Percentiles rank a stretch among this genome's conserved stretches.
Evolutionary conservation across 129 eudicot species (phyloP).

Genomic region (Solidago caesia): DNA sequence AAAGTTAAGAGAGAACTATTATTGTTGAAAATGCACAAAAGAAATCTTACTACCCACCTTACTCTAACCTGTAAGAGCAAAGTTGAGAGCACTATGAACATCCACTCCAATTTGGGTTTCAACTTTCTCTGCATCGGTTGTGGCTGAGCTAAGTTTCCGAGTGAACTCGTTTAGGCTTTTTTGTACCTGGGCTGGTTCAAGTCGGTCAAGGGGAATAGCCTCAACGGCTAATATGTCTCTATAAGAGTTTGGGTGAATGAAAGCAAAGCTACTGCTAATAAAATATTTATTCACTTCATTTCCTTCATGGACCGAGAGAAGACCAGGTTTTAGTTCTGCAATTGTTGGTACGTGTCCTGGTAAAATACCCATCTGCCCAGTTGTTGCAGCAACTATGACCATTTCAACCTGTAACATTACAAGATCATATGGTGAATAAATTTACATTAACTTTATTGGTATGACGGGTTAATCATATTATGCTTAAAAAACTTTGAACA

Average conservation of each 20-base stretch:
- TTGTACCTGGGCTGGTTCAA: slow-evolving; percentile 59
- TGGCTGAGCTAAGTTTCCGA: slow-evolving; percentile 71
- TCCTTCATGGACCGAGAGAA: slow-evolving; percentile 70
- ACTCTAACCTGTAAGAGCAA: slow-evolving; percentile 58
- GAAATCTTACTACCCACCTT: not conserved
- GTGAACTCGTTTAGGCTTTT: slow-evolving; percentile 69
- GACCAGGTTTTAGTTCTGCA: slow-evolving; percentile 79
- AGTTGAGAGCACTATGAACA: slow-evolving; percentile 73
- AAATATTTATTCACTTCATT: slow-evolving; percentile 59
- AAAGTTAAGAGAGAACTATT: slow-evolving; percentile 17
- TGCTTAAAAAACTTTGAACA: not conserved
- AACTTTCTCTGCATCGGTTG: slow-evolving; percentile 80
- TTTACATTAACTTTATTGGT: not conserved
- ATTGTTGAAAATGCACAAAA: slow-evolving; percentile 21
- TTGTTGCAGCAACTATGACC: slow-evolving; percentile 74
- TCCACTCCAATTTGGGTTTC: slow-evolving; percentile 91
- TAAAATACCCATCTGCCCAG: slow-evolving; percentile 85
- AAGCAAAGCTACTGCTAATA: slow-evolving; percentile 77
- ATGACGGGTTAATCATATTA: not conserved
- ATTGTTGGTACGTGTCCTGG: slow-evolving; percentile 82
- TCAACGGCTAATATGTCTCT: slow-evolving; percentile 78
- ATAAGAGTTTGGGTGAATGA: slow-evolving; percentile 66
- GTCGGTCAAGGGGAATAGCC: slow-evolving; percentile 63
- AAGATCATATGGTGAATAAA: not conserved
- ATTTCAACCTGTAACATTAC: slow-evolving; percentile 64